These are phyloP conservation scores for Aspergillus jensenii DNA, from an alignment of 2,329 filamentous ascomycete genomes.

Conservation along the genomic window DNA sequence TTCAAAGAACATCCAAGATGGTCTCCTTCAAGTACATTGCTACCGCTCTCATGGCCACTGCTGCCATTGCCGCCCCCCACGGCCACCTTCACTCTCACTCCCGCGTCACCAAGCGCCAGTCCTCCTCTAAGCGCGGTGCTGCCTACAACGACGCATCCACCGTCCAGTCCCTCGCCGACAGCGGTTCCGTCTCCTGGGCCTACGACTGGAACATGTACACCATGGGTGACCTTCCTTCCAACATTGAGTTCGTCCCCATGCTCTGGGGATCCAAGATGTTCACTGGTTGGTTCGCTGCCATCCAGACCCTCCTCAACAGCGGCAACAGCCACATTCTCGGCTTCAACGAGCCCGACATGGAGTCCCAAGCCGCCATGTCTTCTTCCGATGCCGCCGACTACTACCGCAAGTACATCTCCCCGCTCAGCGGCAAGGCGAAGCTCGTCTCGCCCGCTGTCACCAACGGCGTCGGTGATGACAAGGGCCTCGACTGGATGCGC, in stretches of 20 bases:
- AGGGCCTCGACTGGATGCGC: conserved; percentile 43
- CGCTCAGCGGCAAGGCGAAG: conserved; percentile 34
- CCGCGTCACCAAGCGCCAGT: conserved; percentile 17
- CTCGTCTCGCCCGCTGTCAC: conserved; percentile 46
- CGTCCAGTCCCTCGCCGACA: conserved; percentile 31
- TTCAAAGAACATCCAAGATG: conserved; percentile 30
- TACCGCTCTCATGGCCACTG: conserved; percentile 34
- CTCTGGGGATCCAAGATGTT: conserved; percentile 44
- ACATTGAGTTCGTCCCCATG: conserved; percentile 47
- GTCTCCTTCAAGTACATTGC: conserved; percentile 38
- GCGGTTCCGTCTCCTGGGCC: conserved; percentile 39
- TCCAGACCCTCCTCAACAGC: conserved; percentile 34
- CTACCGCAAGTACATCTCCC: conserved; percentile 42
- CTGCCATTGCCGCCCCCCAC: conserved; percentile 34
- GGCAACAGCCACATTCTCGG: conserved; percentile 41
- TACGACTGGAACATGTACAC: conserved; percentile 46
- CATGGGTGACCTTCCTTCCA: conserved; percentile 30
- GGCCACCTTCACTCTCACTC: conserved; percentile 7
- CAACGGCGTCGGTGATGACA: conserved; percentile 31
- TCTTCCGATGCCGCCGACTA: conserved; percentile 35
- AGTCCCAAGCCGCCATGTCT: conserved; percentile 39
- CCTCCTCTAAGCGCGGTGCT: conserved; percentile 29
- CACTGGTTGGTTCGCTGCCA: conserved; percentile 33
- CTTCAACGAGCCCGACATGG: conserved; percentile 50
- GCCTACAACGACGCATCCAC: conserved; percentile 42